These are phyloP conservation scores for Raphanus sativus DNA, from an alignment of 345 rosid genomes.

Conservation along the genomic window DNA sequence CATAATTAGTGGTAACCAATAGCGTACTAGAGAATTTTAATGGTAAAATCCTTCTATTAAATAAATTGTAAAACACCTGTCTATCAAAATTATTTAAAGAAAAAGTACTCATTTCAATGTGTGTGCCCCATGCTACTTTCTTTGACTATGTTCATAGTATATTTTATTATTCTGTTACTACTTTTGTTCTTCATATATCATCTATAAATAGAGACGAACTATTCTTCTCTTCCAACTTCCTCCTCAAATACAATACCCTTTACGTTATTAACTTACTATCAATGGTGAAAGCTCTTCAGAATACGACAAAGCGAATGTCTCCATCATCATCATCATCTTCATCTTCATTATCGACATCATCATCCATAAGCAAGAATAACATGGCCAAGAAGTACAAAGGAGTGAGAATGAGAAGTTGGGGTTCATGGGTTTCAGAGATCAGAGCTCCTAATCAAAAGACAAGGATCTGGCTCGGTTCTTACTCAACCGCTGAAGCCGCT, in stretches of 20 bases:
- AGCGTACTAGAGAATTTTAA: slow-evolving; percentile 13
- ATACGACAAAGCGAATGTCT: slow-evolving; percentile 40
- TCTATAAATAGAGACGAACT: slow-evolving; percentile 36
- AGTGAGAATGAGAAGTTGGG: slow-evolving; percentile 99
- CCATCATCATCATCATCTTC: slow-evolving; percentile 31
- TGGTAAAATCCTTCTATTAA: background rate
- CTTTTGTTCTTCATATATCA: slow-evolving; percentile 32
- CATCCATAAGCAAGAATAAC: slow-evolving; percentile 30
- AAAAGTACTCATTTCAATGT: slow-evolving; percentile 27
- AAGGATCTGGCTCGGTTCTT: slow-evolving; percentile 96
- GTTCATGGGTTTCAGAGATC: slow-evolving; percentile 98
- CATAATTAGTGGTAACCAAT: slow-evolving; percentile 5
- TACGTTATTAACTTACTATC: background rate
- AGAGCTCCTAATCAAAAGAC: slow-evolving; percentile 96
- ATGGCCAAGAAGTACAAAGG: slow-evolving; percentile 79
- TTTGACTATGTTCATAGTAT: slow-evolving; percentile 36
- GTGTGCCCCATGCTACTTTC: slow-evolving; percentile 37
- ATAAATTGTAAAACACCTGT: slow-evolving; percentile 19
- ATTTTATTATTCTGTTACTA: slow-evolving; percentile 17
- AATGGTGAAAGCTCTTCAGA: slow-evolving; percentile 65
- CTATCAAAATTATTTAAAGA: slow-evolving; percentile 10
- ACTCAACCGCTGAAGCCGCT: slow-evolving; percentile 92
- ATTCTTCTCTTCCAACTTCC: slow-evolving; percentile 25
- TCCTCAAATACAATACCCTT: slow-evolving; percentile 1
- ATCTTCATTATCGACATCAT: slow-evolving; percentile 27